Base-by-base conservation (phyloP, 805 yeast genomes). In the Myxozyma neglecta region DNA sequence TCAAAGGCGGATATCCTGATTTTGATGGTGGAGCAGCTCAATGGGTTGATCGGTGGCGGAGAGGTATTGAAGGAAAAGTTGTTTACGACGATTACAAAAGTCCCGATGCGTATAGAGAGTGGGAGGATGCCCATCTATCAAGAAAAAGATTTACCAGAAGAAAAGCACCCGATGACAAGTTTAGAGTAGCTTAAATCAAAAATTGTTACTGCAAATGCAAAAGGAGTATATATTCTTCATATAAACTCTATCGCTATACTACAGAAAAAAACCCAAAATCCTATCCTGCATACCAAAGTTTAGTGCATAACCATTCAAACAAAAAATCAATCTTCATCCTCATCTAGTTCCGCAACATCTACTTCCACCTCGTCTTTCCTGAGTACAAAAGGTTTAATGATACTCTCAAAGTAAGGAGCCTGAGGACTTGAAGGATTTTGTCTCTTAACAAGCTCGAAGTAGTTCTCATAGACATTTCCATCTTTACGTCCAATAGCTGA, bases 401-500 rank as follows among this genome's bases (percentile, higher is more conserved):
- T 63, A 8, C 60, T 67, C 16, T 71, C 77, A 37, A 82, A 77
- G 72, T 86, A 86, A n/a, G 85, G 83, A 13, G 93, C 88, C 70
- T 86, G 84, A 64, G 83, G 77, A 13, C 73, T 73, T 36, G 70
- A 67, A 8, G 75, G 71, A 53, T 77, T 71, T 16, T 85, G 83
- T 60, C 85, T 84, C 70, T 83, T 83, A 61, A 86, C 87, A 59
- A 79, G 77, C 32, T 71, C 76, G 71, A 86, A 87, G 77, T 90
- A 90, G 73, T 88, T 85, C 71, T 85, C 85, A 77, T 90, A 91
- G 59, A 89, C 85, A 73, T 91, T 86, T 61, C 97, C 97, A 69
- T 88, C 85, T 75, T 81, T 86, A 60, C 79, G 81, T 51, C 97
- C 97, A 60, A 91, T 81, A 4, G 94, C 86, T 0, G 97, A 85